Base-by-base conservation (phyloP, 1,139 yeast species). In the Saccharomyces pastorianus region DNA sequence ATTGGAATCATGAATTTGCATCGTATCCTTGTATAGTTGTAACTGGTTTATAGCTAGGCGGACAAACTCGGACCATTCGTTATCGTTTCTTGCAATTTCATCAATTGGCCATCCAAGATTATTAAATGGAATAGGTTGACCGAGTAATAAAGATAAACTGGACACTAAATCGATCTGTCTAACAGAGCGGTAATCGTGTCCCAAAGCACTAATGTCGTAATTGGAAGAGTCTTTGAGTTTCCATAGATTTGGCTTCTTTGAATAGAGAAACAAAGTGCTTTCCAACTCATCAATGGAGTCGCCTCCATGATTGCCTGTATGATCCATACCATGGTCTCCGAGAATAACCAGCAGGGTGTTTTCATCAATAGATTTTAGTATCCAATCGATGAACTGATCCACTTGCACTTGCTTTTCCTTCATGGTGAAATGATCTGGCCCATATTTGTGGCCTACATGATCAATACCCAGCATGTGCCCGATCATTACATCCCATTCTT, bases 271-370 rank as follows among this genome's bases (percentile, higher is more conserved):
- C 38, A 95, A 71, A 0, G 96, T 83, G 50, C 95, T 82, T 61
- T 91, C 96, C 46, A 93, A 73, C 67, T 95, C 99, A 61, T 85
- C 90, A 13, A 69, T 73, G 0, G 96, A 84, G 66, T 95, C 99
- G 48, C 99, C 99, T 4, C 99, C 99, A 65, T 95, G 96, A 64
- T 91, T 93, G 0, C 98, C 98, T 1, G 95, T 88, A 38, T 83
- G 78, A 66, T 91, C 97, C 98, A 91, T 91, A 20, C 98, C 98
- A 67, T 91, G 98, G 65, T 91, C 98, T 5, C 99, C 99, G 81
- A 95, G 82, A 0, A 95, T 89, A 20, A 93, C 75, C 47, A 95
- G 74, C 47, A 95, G 70, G 0, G 99, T 93, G 28, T 84, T 78
- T 54, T 89, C 88, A 62, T 89, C 96, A 25, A 73, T 54, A 50